Evolutionary conservation across 2,329 filamentous ascomycete species (phyloP).

Genomic region (Sclerotinia trifoliorum): DNA sequence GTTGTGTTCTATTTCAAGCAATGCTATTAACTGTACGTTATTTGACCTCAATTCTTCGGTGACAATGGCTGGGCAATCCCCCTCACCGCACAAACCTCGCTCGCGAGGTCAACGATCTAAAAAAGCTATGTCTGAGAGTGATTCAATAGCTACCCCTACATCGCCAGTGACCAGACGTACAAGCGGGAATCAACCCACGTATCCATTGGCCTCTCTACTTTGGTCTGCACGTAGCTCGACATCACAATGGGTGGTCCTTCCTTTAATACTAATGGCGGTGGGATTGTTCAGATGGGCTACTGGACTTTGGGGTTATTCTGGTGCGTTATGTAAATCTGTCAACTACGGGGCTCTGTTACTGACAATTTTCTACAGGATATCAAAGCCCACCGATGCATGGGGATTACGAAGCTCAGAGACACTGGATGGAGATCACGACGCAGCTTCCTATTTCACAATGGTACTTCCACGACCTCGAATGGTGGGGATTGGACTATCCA

Average conservation of each 20-base stretch:
- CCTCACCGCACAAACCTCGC: conserved; percentile 18
- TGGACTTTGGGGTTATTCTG: conserved; percentile 93
- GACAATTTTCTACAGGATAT: conserved; percentile 55
- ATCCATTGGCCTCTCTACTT: conserved; percentile 89
- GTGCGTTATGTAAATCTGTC: conserved; percentile 45
- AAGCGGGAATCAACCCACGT: conserved; percentile 46
- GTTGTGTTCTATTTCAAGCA: not conserved
- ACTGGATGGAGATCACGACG: conserved; percentile 97
- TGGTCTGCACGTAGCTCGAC: conserved; percentile 83
- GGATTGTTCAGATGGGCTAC: conserved; percentile 92
- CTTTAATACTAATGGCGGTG: conserved; percentile 83
- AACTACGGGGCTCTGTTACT: conserved; percentile 19
- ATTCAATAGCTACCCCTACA: conserved; percentile 9
- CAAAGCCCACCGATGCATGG: conserved; percentile 86
- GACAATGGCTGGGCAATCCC: conserved; percentile 20
- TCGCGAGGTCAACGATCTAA: conserved; percentile 16
- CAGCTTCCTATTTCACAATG: conserved; percentile 88
- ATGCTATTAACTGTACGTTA: conserved; percentile 11
- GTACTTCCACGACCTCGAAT: conserved; percentile 96
- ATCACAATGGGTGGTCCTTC: conserved; percentile 90
- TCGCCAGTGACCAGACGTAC: conserved; percentile 14
- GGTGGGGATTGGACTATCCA: conserved; percentile 98
- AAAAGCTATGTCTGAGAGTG: conserved; percentile 9
- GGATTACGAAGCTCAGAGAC: conserved; percentile 95
- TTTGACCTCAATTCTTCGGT: conserved; percentile 4